These are phyloP conservation scores for Alternaria conjuncta DNA, from an alignment of 2,329 filamentous ascomycete genomes.

Conservation along the genomic window DNA sequence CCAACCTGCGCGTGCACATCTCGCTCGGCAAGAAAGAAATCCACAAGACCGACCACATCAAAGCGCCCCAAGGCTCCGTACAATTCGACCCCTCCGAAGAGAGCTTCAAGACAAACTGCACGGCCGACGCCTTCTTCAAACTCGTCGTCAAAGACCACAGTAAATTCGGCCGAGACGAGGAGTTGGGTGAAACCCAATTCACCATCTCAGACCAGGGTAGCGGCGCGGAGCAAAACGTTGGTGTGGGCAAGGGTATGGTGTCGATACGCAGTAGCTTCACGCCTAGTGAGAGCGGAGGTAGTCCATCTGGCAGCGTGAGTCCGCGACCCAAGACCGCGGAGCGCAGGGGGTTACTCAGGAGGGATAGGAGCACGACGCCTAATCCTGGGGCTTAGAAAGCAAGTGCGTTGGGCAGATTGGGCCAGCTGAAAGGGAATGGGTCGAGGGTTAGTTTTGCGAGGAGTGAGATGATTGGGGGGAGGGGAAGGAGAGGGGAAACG, in stretches of 20 bases:
- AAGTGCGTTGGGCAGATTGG: neutral
- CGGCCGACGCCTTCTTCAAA: conserved; percentile 85
- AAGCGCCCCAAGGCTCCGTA: conserved; percentile 66
- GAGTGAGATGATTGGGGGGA: neutral
- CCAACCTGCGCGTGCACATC: conserved; percentile 80
- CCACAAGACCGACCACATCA: conserved; percentile 91
- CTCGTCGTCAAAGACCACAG: conserved; percentile 84
- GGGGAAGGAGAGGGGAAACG: neutral
- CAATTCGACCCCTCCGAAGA: conserved; percentile 64
- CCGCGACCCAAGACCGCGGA: conserved; percentile 14
- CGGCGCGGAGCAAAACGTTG: conserved; percentile 73
- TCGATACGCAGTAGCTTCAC: conserved; percentile 76
- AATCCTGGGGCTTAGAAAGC: conserved; percentile 5
- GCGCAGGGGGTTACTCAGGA: conserved; percentile 56
- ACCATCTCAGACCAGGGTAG: conserved; percentile 84
- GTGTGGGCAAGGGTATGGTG: conserved; percentile 75
- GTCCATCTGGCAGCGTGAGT: conserved; percentile 43
- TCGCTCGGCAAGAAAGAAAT: conserved; percentile 75
- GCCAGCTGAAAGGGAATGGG: neutral
- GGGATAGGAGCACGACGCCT: conserved; percentile 25
- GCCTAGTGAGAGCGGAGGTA: conserved; percentile 49
- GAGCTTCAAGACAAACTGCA: conserved; percentile 77
- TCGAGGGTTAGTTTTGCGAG: neutral
- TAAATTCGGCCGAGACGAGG: conserved; percentile 81
- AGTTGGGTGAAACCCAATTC: conserved; percentile 85